Conservation (phyloP, 2,329 filamentous ascomycete genomes). For the Sarocladium oryzae region DNA sequence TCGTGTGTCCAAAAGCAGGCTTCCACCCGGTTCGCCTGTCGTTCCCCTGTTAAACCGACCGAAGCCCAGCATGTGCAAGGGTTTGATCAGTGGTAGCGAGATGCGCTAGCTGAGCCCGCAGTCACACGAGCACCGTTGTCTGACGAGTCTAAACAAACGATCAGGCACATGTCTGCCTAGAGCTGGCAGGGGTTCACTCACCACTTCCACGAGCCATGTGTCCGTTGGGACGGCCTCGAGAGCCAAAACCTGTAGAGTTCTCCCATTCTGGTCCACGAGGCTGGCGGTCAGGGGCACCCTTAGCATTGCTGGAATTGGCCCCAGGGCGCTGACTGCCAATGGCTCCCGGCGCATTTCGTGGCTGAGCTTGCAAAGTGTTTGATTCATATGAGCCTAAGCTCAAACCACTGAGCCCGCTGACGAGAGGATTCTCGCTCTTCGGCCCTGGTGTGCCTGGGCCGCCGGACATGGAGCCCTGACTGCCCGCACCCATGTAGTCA, state of each 20-base stretch:
- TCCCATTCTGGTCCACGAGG: conserved; percentile 61
- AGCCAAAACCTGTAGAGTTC: conserved; percentile 43
- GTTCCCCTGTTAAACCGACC: neutral
- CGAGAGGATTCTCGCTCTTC: conserved; percentile 33
- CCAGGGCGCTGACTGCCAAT: conserved; percentile 60
- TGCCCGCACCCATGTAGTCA: conserved; percentile 36
- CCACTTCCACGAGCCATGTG: conserved; percentile 57
- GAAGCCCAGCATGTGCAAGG: neutral
- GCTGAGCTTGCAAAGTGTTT: conserved; percentile 27
- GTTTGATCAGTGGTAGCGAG: conserved; percentile 29
- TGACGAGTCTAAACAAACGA: conserved; percentile 31
- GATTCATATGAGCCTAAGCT: conserved; percentile 46
- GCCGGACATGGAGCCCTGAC: conserved; percentile 21
- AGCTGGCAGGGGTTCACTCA: conserved; percentile 27
- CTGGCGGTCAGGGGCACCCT: conserved; percentile 52
- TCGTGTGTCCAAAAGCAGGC: neutral
- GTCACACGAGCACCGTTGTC: conserved; percentile 34
- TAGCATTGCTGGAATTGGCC: conserved; percentile 35
- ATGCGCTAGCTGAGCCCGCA: conserved; percentile 26
- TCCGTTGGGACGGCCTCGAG: conserved; percentile 50
- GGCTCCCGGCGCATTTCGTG: conserved; percentile 48
- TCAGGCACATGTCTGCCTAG: conserved; percentile 12
- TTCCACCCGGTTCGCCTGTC: neutral
- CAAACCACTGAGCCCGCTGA: conserved; percentile 43
- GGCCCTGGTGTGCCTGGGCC: conserved; percentile 33